phyloP scores from a whole-genome alignment of 352 stramenopile genomes.

The Globisporangium radiosum region DNA sequence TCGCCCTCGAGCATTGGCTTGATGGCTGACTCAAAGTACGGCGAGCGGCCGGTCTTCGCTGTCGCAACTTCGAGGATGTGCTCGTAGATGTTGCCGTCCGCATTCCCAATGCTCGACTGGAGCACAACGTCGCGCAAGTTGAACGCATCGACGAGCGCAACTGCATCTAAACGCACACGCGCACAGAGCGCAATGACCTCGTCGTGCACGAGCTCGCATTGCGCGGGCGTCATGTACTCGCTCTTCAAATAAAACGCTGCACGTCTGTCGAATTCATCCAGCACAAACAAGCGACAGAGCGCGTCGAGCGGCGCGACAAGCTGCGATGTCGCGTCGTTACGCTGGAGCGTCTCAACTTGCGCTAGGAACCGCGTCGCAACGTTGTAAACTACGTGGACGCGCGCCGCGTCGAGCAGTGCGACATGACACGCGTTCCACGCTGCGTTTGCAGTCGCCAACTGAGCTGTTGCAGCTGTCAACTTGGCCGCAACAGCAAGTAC shows the following conservation, averaged over 20 bases:
- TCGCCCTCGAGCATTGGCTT: constrained; percentile 60
- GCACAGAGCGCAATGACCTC: constrained; percentile 18
- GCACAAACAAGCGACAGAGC: constrained; percentile 74
- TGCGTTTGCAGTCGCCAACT: constrained; percentile 24
- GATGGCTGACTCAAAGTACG: constrained; percentile 51
- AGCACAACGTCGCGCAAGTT: constrained; percentile 65
- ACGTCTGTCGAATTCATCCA: constrained; percentile 56
- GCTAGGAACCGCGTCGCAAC: constrained; percentile 54
- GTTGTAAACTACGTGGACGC: constrained; percentile 74
- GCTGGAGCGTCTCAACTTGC: constrained; percentile 40
- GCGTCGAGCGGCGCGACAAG: constrained; percentile 48
- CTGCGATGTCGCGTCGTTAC: constrained; percentile 4
- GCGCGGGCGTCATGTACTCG: constrained; percentile 43
- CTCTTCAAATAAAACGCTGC: constrained; percentile 53
- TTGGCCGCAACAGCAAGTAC: constrained; percentile 37
- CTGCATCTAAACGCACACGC: constrained; percentile 18
- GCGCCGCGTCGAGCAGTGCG: constrained; percentile 60
- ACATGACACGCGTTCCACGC: constrained; percentile 69
- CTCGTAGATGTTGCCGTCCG: constrained; percentile 75
- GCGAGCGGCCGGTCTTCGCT: constrained; percentile 29
- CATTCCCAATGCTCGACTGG: constrained; percentile 55
- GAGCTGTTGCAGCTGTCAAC: constrained; percentile 17
- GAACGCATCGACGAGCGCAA: constrained; percentile 63
- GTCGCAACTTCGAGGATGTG: constrained; percentile 36
- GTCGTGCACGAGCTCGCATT: constrained; percentile 42